These are phyloP conservation scores for Pichia cabralensis DNA, from an alignment of 805 yeast species.

Conservation along the genomic window DNA sequence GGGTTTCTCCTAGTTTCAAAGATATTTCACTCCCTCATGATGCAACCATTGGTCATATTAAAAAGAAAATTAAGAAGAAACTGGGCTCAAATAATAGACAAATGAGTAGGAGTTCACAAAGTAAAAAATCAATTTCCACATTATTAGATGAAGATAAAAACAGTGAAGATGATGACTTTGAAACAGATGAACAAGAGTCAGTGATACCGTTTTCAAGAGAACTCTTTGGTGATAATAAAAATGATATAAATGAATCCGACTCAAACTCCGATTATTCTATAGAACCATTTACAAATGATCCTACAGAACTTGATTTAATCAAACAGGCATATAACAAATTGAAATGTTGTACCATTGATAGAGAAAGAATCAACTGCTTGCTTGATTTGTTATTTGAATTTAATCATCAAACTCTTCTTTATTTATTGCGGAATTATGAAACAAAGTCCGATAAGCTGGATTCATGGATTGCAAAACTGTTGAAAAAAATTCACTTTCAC, in stretches of 20 bases:
- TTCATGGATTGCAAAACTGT: constrained; percentile 11
- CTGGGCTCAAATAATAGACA: too few species aligned
- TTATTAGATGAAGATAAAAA: too few species aligned
- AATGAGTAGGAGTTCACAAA: too few species aligned
- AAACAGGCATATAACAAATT: neutral
- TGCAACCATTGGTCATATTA: too few species aligned
- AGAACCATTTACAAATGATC: too few species aligned
- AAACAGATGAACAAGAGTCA: constrained; percentile 1
- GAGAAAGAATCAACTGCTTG: constrained; percentile 12
- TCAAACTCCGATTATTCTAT: too few species aligned
- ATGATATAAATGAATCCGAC: too few species aligned
- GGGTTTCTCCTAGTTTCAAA: neutral
- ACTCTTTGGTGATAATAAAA: neutral
- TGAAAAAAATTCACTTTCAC: constrained; percentile 14
- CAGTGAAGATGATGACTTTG: too few species aligned
- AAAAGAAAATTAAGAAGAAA: too few species aligned
- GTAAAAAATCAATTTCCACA: too few species aligned
- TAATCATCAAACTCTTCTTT: constrained; percentile 5
- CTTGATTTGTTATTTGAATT: constrained; percentile 6
- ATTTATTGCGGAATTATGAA: constrained; percentile 6
- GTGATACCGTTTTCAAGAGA: constrained; percentile 1
- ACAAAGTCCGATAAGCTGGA: neutral
- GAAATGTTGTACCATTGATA: constrained; percentile 10
- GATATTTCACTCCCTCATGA: too few species aligned
- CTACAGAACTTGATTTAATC: neutral